Base-by-base conservation (phyloP, 2,329 filamentous ascomycete species). In the Colletotrichum karsti region DNA sequence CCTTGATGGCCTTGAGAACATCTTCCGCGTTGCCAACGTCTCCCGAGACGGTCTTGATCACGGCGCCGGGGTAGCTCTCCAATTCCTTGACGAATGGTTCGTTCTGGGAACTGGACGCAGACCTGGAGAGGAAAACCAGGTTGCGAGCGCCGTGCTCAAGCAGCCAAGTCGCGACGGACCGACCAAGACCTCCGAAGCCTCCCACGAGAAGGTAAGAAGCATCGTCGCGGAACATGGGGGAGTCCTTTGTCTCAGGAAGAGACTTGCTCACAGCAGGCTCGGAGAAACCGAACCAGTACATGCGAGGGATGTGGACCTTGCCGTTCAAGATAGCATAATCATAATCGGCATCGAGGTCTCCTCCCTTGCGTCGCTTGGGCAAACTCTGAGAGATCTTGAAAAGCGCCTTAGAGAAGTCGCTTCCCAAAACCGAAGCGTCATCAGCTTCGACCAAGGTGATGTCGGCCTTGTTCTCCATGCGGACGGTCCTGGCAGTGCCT, bases 181-280 rank as follows among this genome's bases (percentile, higher is more conserved):
- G 69, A 1, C 78, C 77, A 1, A 80, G 70, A 5, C 77, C 78
- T 12, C 78, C 77, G 3, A 78, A 62, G 10, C 78, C 76, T 2
- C 78, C 77, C 1, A 74, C 70, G 22, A 79, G 71, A 3, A 79
- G 71, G 57, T 79, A 79, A 2, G 59, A 35, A 2, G 10, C 53
- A 18, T 64, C 60, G 2, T 24, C 22, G 3, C 60, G 53, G 37
- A 67, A 67, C 12, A 64, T 26, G 8, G 53, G n/a, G 5, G 37
- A 24, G 4, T 71, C 74, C n/a, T 67, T 62, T 51, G 73, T 64
- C 55, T 76, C 71, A n/a, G 78, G 72, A 42, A 71, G 63, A 18
- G 76, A 69, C 30, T 75, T 69, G 26, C 70, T 69, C 1, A 69
- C 57, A 8, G 26, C 35, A 5, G 56, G 48, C 5, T 66, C 53